A percentile compares a stretch with the other conserved stretches of the same genome.
Conservation (phyloP, 2,329 filamentous ascomycete species). For the Drechslerella stenobrocha region DNA sequence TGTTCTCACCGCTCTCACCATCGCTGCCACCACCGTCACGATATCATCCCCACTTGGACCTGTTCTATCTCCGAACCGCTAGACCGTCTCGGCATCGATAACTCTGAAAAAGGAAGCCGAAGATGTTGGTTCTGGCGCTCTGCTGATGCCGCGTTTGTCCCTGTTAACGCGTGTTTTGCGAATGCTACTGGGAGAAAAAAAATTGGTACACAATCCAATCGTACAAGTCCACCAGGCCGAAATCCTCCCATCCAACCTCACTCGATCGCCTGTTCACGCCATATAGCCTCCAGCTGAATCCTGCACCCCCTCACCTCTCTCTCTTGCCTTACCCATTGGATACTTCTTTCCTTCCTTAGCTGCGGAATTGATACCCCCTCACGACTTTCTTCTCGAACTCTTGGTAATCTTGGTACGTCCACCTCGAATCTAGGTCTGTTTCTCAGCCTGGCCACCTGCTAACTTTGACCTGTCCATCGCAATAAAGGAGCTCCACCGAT, state of each 20-base stretch:
- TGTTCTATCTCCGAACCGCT: background rate
- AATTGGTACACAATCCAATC: constrained; percentile 16
- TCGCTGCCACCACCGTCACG: background rate
- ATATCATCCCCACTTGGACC: background rate
- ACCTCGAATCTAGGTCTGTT: constrained; percentile 18
- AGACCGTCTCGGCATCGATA: background rate
- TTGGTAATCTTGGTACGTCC: constrained; percentile 8
- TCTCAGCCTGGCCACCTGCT: background rate
- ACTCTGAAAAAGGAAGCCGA: background rate
- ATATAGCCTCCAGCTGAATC: background rate
- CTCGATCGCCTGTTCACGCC: constrained; percentile 15
- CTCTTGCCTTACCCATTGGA: constrained; percentile 7
- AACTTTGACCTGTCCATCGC: constrained; percentile 1
- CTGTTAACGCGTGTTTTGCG: constrained; percentile 37
- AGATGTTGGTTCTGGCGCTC: constrained; percentile 1
- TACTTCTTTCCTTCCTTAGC: constrained; percentile 23
- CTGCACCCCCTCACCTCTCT: background rate
- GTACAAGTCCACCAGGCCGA: constrained; percentile 29
- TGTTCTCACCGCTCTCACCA: background rate
- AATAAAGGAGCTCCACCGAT: background rate
- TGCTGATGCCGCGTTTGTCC: constrained; percentile 33
- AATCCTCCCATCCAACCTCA: constrained; percentile 28
- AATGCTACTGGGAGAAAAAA: constrained; percentile 10
- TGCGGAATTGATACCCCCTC: constrained; percentile 19
- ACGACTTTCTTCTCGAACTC: constrained; percentile 41